Evolutionary conservation across 106 monocot species (phyloP), one percentile per base, ranked within the genome.

Genomic region (Triglochin maritima): DNA sequence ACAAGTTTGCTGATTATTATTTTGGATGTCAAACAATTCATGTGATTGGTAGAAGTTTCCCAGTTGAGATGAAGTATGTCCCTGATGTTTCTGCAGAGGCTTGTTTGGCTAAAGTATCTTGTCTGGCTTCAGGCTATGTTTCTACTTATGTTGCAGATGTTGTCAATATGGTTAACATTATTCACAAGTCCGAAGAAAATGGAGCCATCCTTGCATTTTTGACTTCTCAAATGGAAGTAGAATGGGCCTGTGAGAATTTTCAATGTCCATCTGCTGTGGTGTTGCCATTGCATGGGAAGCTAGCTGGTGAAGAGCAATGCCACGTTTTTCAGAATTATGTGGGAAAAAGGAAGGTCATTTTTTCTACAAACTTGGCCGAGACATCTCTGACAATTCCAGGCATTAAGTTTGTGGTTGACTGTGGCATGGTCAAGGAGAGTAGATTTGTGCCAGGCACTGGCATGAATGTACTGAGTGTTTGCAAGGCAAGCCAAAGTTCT

Each of bases 231-330:
- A 69, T 78, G 60, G 98, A 98, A 79, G 98, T 98, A 54, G 98
- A 98, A 80, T 86, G 78, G 81, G 98, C 92, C 14, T 98, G 91
- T 79, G 98, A 98, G 70, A 92, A 68, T 16, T 98, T 98, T 66
- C 69, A 57, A 58, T 74, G 79, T 74, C 71, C 80, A 17, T 67
- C 68, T 47, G 88, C 84, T 7, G 68, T 98, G 11, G 92, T 82
- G 3, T 61, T 98, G 69, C 91, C 98, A 42, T 69, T 98, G 80
- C 98, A 98, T 81, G 98, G 98, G 9, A 98, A 98, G 71, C 86
- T 98, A 49, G 84, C 86, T 42, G 57, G 67, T 77, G 92, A 88
- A 59, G 91, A 98, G n/a, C 98, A 98, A 73, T 49, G 8, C 48
- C 86, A 66, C 48, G 84, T 89, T 46, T 92, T 91, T 49, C 68